phyloP scores from a whole-genome alignment of 2,329 filamentous ascomycete genomes.

The Trichoderma koningii region DNA sequence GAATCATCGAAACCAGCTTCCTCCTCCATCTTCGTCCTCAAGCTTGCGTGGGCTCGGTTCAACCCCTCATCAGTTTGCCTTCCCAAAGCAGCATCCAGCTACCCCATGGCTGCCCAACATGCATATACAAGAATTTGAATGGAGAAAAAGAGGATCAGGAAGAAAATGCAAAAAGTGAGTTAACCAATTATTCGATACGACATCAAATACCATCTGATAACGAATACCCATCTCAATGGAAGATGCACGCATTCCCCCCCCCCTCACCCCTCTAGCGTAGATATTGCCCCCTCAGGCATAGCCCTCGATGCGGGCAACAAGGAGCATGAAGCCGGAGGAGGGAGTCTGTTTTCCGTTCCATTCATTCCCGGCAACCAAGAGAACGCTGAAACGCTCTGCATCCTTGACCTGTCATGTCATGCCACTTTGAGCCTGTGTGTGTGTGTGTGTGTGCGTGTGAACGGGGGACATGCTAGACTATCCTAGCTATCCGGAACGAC shows the following conservation, averaged over 20 bases:
- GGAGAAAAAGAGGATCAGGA: neutral
- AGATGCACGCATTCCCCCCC: neutral
- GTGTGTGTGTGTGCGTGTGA: too few relatives aligned
- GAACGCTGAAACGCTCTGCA: too few relatives aligned
- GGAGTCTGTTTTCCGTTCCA: too few relatives aligned
- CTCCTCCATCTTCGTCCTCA: too few relatives aligned
- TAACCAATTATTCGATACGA: neutral
- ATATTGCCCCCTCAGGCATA: conserved; percentile 6
- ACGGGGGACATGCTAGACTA: too few relatives aligned
- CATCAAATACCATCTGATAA: neutral
- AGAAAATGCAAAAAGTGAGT: neutral
- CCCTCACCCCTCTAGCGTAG: conserved; percentile 2
- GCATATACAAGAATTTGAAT: neutral
- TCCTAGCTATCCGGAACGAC: too few relatives aligned
- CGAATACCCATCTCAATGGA: neutral
- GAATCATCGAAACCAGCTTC: too few relatives aligned
- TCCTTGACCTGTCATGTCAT: too few relatives aligned
- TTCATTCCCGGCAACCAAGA: too few relatives aligned
- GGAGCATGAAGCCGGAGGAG: neutral
- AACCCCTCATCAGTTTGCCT: neutral
- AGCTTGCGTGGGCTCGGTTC: neutral
- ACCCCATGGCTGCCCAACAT: conserved; percentile 15
- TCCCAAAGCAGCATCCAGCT: neutral
- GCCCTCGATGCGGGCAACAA: neutral
- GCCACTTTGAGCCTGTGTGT: too few relatives aligned